A percentile compares a stretch with the other conserved stretches of the same genome.
Conservation (phyloP, 306 rosid species). For the Ochetophila trinervis region DNA sequence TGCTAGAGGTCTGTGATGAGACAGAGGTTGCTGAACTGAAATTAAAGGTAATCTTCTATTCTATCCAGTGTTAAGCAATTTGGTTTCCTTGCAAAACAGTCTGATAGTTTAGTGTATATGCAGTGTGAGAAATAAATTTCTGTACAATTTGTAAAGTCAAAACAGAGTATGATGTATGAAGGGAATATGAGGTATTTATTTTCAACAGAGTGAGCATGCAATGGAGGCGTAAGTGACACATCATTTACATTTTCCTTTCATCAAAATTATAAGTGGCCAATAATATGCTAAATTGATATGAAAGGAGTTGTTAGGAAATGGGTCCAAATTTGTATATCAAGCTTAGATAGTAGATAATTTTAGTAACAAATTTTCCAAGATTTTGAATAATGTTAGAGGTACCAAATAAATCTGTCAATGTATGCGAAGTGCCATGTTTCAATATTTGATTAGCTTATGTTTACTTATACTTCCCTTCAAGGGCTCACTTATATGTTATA, state of each 20-base stretch:
- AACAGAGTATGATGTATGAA: not conserved
- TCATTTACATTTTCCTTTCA: not conserved
- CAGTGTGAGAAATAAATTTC: not conserved
- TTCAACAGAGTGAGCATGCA: not conserved
- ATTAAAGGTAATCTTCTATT: slow-evolving; percentile 68
- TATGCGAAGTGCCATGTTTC: too few relatives aligned
- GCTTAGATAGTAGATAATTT: not conserved
- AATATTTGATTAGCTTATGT: too few relatives aligned
- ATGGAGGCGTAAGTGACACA: not conserved
- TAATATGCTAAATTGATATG: not conserved
- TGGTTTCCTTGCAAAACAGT: not conserved
- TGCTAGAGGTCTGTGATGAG: slow-evolving; percentile 98
- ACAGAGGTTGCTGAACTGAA: slow-evolving; percentile 94
- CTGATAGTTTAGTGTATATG: slow-evolving; percentile 9
- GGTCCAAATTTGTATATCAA: too few relatives aligned
- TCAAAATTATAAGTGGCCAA: not conserved
- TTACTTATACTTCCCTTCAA: too few relatives aligned
- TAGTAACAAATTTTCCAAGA: too few relatives aligned
- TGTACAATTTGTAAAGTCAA: not conserved
- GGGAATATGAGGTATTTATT: not conserved
- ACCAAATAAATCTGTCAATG: too few relatives aligned
- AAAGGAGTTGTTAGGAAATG: not conserved
- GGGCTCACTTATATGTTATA: too few relatives aligned
- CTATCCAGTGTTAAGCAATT: slow-evolving; percentile 11
- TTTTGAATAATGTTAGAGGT: too few relatives aligned